phyloP scores from a whole-genome alignment of 345 rosid genomes.

The Euclidium syriacum region DNA sequence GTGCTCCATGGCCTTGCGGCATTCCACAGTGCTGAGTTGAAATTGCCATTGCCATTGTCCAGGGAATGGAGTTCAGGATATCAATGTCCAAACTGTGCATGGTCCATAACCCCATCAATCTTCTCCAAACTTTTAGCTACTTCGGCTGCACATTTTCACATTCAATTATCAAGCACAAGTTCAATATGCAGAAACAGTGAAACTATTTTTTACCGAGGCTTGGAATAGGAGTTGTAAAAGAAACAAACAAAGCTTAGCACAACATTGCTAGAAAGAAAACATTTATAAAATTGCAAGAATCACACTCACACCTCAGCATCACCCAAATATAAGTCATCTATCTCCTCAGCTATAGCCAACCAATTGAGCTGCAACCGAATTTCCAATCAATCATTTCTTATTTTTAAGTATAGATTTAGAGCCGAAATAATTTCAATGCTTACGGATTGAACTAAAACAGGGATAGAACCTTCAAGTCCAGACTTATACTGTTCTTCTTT shows the following conservation, averaged over 20 bases:
- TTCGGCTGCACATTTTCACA: constrained; percentile 39
- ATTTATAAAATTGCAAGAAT: background rate
- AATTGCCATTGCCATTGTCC: too few species aligned
- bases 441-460: constrained; percentile 67
- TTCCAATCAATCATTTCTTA: background rate
- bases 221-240: constrained; percentile 59
- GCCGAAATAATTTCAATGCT: too few species aligned
- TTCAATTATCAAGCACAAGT: background rate
- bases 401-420: too few species aligned
- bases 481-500: constrained; percentile 50
- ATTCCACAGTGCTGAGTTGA: too few species aligned
- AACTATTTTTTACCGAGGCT: constrained; percentile 67
- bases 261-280: background rate
- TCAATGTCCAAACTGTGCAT: too few species aligned
- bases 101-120: constrained; percentile 63
- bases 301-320: constrained; percentile 73
- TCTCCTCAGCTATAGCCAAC: constrained; percentile 79
- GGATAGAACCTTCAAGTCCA: constrained; percentile 64
- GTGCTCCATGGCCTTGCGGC: too few species aligned
- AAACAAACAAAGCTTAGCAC: background rate
- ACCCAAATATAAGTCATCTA: constrained; percentile 77
- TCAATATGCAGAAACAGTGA: background rate
- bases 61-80: too few species aligned
- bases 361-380: constrained; percentile 55
- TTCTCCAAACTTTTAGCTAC: constrained; percentile 56